phyloP scores from a whole-genome alignment of 345 rosid species.

The Eucalyptus erythrocorys region DNA sequence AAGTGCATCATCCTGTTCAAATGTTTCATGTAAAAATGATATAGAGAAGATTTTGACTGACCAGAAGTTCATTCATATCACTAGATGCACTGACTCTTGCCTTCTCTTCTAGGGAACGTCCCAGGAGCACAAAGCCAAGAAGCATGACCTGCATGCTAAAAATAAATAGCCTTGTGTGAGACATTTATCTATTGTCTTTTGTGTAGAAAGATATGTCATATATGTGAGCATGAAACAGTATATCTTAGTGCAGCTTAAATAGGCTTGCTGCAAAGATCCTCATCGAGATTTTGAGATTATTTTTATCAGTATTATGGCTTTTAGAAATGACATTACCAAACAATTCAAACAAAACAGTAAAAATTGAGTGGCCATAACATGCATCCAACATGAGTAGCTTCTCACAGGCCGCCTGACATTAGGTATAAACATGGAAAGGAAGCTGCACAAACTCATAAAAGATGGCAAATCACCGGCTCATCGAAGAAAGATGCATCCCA shows the following conservation, averaged over 20 bases:
- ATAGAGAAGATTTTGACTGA: conserved; percentile 12
- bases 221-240: neutral
- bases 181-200: neutral
- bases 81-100: conserved; percentile 84
- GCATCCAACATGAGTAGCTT: neutral
- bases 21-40: neutral
- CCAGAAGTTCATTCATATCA: conserved; percentile 94
- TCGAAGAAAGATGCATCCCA: conserved; percentile 97
- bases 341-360: neutral
- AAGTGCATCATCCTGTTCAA: neutral
- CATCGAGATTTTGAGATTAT: neutral
- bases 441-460: conserved; percentile 8
- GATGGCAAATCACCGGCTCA: conserved; percentile 79
- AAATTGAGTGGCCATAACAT: neutral
- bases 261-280: neutral
- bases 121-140: conserved; percentile 93
- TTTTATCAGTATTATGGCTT: neutral
- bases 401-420: neutral
- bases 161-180: conserved; percentile 35
- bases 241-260: neutral
- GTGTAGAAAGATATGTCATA: neutral
- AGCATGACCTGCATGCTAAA: conserved; percentile 97
- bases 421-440: neutral
- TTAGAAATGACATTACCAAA: neutral
- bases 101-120: conserved; percentile 88